These are phyloP conservation scores for Blastomyces percursus DNA, from an alignment of 2,329 filamentous ascomycete genomes.

Conservation along the genomic window DNA sequence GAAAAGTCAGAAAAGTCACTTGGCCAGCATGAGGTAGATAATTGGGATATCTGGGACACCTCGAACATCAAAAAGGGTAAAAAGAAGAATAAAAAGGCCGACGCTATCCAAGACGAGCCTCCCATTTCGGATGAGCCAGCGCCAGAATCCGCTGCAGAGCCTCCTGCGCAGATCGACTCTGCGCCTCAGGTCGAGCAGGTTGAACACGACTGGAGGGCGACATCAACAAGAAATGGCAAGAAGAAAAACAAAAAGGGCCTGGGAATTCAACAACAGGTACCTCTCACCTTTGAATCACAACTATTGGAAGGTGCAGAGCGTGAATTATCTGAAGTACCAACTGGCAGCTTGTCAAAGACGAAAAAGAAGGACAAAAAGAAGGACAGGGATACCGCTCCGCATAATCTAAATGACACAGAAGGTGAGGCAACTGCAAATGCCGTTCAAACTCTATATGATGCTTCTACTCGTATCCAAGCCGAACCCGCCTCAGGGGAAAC, in stretches of 20 bases:
- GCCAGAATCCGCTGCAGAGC: neutral
- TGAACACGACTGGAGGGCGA: neutral
- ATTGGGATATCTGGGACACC: neutral
- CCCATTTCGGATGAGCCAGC: neutral
- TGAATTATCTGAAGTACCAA: constrained; percentile 7
- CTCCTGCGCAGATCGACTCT: neutral
- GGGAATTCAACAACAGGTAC: neutral
- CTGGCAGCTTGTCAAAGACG: constrained; percentile 16
- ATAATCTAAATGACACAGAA: neutral
- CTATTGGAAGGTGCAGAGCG: neutral
- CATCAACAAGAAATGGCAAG: constrained; percentile 11
- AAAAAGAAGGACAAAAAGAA: constrained; percentile 16
- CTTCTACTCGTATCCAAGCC: neutral
- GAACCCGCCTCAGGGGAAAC: neutral
- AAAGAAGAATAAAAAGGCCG: constrained; percentile 10
- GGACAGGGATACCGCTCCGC: constrained; percentile 11
- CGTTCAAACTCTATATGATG: neutral
- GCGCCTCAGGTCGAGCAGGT: neutral
- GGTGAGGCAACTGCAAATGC: neutral
- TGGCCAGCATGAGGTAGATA: neutral
- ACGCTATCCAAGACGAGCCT: constrained; percentile 8
- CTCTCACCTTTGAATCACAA: neutral
- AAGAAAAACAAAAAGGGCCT: constrained; percentile 11
- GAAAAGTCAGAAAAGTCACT: neutral
- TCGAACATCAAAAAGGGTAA: neutral